These are phyloP conservation scores for Podospora australis DNA, from an alignment of 495 filamentous ascomycete genomes.

Conservation along the genomic window DNA sequence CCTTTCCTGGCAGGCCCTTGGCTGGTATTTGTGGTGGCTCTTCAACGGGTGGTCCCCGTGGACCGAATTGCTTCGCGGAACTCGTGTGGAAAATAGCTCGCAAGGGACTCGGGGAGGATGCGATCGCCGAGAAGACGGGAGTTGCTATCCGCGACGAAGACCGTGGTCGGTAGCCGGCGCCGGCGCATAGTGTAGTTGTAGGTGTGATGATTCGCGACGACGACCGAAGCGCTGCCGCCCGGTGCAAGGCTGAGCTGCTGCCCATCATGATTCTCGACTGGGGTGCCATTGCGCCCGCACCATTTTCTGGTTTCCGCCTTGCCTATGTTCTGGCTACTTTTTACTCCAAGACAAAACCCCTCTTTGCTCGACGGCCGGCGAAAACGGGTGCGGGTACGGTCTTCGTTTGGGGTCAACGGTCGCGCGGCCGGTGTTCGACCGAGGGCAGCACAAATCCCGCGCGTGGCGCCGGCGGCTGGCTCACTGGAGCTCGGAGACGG, in stretches of 20 bases:
- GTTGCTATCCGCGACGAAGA: neutral
- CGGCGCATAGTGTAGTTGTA: neutral
- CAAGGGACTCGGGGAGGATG: conserved; percentile 7
- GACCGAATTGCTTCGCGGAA: conserved; percentile 4
- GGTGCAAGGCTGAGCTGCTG: conserved; percentile 6
- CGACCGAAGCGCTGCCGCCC: neutral
- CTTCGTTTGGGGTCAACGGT: neutral
- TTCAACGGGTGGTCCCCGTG: conserved; percentile 1
- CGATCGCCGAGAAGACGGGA: neutral
- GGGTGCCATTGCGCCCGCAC: conserved; percentile 18
- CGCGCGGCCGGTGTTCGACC: neutral
- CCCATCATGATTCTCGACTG: conserved; percentile 23
- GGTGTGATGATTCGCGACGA: too few species aligned
- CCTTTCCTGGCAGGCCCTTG: neutral
- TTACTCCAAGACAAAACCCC: too few species aligned
- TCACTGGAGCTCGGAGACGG: neutral
- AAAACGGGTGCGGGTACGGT: too few species aligned
- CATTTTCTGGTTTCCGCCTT: conserved; percentile 15
- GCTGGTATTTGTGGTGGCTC: neutral
- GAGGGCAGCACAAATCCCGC: conserved; percentile 6
- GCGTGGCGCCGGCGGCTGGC: conserved; percentile 2
- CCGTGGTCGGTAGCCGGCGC: too few species aligned
- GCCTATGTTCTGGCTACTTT: too few species aligned
- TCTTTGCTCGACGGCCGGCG: too few species aligned
- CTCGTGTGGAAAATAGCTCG: conserved; percentile 21